phyloP scores from a whole-genome alignment of 495 filamentous ascomycete genomes.

The Pyrenula aspistea region DNA sequence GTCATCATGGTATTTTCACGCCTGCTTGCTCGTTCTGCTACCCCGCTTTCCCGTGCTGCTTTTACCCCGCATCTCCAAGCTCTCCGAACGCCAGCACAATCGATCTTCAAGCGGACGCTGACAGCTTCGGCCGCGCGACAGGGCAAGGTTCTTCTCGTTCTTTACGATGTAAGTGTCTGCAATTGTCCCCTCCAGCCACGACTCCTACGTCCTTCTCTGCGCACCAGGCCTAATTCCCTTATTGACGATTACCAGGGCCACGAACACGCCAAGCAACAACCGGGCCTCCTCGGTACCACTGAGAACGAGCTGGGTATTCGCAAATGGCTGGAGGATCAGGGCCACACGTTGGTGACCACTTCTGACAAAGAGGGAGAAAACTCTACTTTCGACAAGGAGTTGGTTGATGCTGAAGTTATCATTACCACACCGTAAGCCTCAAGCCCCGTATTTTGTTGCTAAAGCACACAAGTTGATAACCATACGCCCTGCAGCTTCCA shows the following conservation, averaged over 20 bases:
- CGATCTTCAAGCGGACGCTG: constrained; percentile 28
- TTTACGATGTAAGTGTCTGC: constrained; percentile 55
- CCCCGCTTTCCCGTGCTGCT: background rate
- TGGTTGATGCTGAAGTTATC: constrained; percentile 95
- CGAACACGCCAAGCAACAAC: constrained; percentile 63
- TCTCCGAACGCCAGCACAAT: background rate
- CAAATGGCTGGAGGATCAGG: constrained; percentile 91
- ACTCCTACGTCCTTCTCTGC: constrained; percentile 3
- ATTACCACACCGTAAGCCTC: constrained; percentile 88
- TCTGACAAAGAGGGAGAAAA: constrained; percentile 93
- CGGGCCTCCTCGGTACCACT: constrained; percentile 80
- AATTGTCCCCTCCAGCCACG: no score
- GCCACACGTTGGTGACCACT: constrained; percentile 92
- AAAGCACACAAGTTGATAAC: background rate
- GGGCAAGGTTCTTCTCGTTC: constrained; percentile 64
- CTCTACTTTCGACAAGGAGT: constrained; percentile 88
- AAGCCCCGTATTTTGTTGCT: background rate
- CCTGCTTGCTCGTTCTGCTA: background rate
- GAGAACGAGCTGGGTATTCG: constrained; percentile 96
- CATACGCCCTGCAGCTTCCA: constrained; percentile 63
- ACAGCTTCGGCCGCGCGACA: constrained; percentile 43
- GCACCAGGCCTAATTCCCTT: constrained; percentile 6
- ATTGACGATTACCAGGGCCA: constrained; percentile 48
- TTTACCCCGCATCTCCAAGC: background rate
- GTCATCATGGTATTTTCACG: background rate